A percentile compares a stretch with the other conserved stretches of the same genome.
These are phyloP conservation scores for Dioscorea cayenensis DNA, from an alignment of 116 monocot genomes.

Conservation along the genomic window DNA sequence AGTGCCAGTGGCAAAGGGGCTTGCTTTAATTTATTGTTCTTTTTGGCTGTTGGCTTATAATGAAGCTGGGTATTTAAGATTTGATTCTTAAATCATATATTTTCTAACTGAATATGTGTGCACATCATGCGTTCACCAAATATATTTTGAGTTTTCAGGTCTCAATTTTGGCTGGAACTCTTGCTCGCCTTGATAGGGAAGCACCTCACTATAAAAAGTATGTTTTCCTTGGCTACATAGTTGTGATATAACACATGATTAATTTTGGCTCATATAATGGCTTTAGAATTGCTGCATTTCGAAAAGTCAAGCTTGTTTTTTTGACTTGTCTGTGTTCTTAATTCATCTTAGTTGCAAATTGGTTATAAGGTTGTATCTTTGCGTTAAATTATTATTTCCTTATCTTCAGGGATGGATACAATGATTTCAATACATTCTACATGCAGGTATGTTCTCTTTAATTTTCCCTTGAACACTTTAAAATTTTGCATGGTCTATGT, in stretches of 20 bases:
- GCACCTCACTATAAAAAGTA: slow-evolving; percentile 97
- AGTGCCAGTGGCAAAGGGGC: too few species aligned
- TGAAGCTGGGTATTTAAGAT: too few species aligned
- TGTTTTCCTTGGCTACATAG: not conserved
- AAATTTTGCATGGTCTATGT: not conserved
- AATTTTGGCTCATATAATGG: too few species aligned
- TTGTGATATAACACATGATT: not conserved
- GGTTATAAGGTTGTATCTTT: not conserved
- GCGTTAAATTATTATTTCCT: slow-evolving; percentile 1
- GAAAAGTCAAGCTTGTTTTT: too few species aligned
- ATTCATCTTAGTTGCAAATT: not conserved
- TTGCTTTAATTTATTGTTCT: too few species aligned
- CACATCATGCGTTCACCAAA: too few species aligned
- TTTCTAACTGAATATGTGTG: too few species aligned
- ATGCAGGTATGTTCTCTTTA: slow-evolving; percentile 56
- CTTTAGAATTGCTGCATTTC: too few species aligned
- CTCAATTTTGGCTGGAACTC: slow-evolving; percentile 91
- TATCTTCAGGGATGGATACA: slow-evolving; percentile 78
- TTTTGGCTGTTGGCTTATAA: too few species aligned
- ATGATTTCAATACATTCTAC: slow-evolving; percentile 98
- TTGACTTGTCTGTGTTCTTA: not conserved
- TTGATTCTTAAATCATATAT: too few species aligned
- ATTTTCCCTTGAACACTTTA: not conserved
- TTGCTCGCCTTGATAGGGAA: slow-evolving; percentile 93
- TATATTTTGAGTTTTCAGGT: slow-evolving; percentile 38